Base-by-base conservation (phyloP, 2,329 filamentous ascomycete species). In the Myriosclerotinia scirpicola region DNA sequence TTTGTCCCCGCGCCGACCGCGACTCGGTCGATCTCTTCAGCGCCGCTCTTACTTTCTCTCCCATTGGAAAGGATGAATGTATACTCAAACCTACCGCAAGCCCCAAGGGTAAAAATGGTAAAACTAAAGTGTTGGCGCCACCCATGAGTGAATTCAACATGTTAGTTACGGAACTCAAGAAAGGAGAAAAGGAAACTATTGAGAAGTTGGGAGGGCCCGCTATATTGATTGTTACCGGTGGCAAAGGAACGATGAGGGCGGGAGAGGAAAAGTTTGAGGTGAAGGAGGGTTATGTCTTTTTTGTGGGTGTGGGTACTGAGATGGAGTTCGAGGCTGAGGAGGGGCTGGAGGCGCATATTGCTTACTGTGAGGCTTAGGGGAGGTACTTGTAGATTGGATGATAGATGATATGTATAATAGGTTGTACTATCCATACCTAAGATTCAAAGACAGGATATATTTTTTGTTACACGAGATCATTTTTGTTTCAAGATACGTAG, bases 131-230 rank as follows among this genome's bases (percentile, higher is more conserved):
- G 1, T 91, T 90, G 73, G 81, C 80, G 12, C 89, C 90, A 6
- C 88, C 88, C 0, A 82, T 91, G 76, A 87, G 84, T 72, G 90
- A 93, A 77, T 93, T 93, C 73, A 84, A 87, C 71, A 85, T 93
- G 79, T 77, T 92, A 14, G 80, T 83, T 58, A 87, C 84, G 2
- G 81, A 82, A 26, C 73, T 93, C n/a, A 76, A 75, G 3, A 76
- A 77, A 0, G 85, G 83, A 0, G 86, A 90, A 72, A 82, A 77
- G 48, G 90, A 93, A 71, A 80, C 78, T 7, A 78, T 90, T 20
- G 78, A 77, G 54, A 78, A 80, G 2, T 78, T 88, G 26, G 79
- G 82, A 0, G 90, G 89, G 0, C 88, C 88, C 0, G 86, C 84
- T 64, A 82, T 91, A 38, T 75, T 89, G 73, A 82, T 91, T 65